Evolutionary conservation across 2,329 filamentous ascomycete species (phyloP).

Genomic region (Cryphonectria radicalis): DNA sequence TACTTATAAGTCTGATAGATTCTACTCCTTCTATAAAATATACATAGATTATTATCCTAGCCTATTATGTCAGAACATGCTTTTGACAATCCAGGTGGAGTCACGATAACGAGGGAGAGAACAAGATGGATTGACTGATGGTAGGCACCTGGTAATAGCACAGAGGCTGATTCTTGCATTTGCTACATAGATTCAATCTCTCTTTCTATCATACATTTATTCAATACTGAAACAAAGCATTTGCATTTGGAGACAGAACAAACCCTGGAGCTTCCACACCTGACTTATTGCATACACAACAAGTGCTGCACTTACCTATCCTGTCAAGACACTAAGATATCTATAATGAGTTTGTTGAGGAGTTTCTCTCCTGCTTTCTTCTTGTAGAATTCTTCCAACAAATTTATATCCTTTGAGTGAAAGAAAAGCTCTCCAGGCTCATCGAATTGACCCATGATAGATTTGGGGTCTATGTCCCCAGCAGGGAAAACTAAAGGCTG

Average conservation of each 20-base stretch:
- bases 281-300: neutral
- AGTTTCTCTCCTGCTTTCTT: neutral
- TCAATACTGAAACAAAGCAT: neutral
- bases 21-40: no score
- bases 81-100: neutral
- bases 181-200: neutral
- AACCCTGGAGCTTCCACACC: neutral
- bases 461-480: neutral
- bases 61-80: no score
- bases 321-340: neutral
- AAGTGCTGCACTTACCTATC: neutral
- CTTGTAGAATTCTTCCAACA: neutral
- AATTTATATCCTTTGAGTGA: neutral
- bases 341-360: neutral
- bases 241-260: neutral
- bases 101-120: neutral
- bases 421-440: neutral
- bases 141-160: neutral
- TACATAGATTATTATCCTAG: no score
- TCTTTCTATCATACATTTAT: neutral
- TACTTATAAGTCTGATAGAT: no score
- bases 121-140: neutral
- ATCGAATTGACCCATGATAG: neutral
- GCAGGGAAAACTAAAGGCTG: neutral
- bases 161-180: neutral